These are phyloP conservation scores for Dalbergia cochinchinensis DNA, from an alignment of 306 rosid species.

Conservation along the genomic window DNA sequence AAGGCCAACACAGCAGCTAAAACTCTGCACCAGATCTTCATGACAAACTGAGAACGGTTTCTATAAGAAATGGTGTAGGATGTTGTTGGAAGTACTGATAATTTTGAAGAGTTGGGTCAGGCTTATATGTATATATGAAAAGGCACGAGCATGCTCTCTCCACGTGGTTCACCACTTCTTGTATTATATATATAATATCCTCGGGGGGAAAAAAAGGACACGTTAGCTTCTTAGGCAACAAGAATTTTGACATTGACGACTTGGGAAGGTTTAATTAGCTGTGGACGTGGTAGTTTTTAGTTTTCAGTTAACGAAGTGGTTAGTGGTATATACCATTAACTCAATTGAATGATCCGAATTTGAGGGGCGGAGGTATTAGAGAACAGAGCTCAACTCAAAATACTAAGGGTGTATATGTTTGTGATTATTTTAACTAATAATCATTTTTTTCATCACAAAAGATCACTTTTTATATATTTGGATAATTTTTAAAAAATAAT, in stretches of 20 bases:
- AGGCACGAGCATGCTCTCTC: conserved; percentile 37
- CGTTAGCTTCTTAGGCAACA: neutral
- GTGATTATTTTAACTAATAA: too few relatives aligned
- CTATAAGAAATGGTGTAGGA: conserved; percentile 40
- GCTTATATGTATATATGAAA: conserved; percentile 40
- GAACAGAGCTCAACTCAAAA: neutral
- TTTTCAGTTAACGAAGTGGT: conserved; percentile 18
- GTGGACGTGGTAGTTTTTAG: conserved; percentile 16
- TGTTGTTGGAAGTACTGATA: neutral
- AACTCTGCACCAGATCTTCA: conserved; percentile 51
- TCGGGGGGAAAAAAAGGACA: neutral
- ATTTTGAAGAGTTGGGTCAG: conserved; percentile 45
- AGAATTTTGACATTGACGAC: conserved; percentile 12
- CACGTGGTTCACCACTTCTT: conserved; percentile 62
- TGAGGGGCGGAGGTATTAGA: neutral
- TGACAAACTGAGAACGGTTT: conserved; percentile 42
- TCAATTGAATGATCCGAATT: conserved; percentile 12
- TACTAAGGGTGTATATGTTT: too few relatives aligned
- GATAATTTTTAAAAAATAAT: too few relatives aligned
- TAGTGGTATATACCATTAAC: neutral
- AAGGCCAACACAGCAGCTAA: conserved; percentile 51
- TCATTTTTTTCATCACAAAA: too few relatives aligned
- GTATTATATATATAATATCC: neutral
- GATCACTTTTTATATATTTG: too few relatives aligned
- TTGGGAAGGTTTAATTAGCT: neutral